These are phyloP conservation scores for Diaporthe vexans DNA, from an alignment of 2,329 filamentous ascomycete genomes.

Conservation along the genomic window DNA sequence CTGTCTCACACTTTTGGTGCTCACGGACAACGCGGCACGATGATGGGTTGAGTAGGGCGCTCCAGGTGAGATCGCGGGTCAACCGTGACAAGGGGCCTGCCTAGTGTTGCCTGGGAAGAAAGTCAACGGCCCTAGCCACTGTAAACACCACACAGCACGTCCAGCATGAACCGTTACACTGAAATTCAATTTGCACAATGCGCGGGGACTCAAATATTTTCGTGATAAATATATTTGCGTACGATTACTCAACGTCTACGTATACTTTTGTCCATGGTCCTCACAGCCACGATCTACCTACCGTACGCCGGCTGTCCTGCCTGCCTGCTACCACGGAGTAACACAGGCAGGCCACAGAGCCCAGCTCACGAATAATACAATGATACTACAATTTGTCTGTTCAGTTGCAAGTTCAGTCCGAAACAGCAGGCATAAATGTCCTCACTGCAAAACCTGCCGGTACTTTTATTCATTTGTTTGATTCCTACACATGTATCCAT, in stretches of 20 bases:
- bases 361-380: not conserved
- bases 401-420: not conserved
- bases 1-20: not conserved
- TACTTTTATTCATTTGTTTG: not conserved
- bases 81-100: not conserved
- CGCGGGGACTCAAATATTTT: too few relatives aligned
- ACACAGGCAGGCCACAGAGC: not conserved
- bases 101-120: not conserved
- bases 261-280: not conserved
- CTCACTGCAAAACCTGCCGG: not conserved
- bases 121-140: not conserved
- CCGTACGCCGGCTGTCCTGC: not conserved
- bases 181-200: not conserved
- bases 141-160: not conserved
- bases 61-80: not conserved
- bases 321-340: not conserved
- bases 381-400: not conserved
- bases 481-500: conserved; percentile 5
- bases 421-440: too few relatives aligned
- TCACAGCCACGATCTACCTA: not conserved
- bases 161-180: too few relatives aligned
- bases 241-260: not conserved
- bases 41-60: not conserved
- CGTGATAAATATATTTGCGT: too few relatives aligned
- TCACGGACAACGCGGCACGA: not conserved